phyloP scores from a whole-genome alignment of 1,139 yeast genomes.

The Kluyveromyces sp. region DNA sequence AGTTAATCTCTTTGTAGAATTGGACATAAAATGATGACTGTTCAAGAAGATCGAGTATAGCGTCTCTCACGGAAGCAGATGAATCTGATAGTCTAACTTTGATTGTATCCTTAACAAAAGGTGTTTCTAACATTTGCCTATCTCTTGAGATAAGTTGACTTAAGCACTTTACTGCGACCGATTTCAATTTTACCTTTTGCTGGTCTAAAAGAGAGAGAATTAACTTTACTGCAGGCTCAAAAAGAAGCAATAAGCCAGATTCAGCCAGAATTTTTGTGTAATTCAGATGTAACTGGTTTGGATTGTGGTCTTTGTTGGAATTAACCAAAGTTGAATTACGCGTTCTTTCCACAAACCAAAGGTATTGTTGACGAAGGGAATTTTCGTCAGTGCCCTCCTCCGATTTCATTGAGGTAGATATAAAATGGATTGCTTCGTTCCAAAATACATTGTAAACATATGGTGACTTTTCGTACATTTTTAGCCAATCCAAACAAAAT shows the following conservation, averaged over 20 bases:
- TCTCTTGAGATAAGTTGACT: slow-evolving; percentile 46
- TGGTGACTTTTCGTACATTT: not conserved
- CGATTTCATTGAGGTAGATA: not conserved
- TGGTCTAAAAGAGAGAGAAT: slow-evolving; percentile 34
- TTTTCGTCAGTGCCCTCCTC: too few relatives aligned
- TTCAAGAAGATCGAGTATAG: slow-evolving; percentile 60
- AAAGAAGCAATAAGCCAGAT: slow-evolving; percentile 34
- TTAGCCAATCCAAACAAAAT: not conserved
- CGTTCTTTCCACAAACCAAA: too few relatives aligned
- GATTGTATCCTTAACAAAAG: slow-evolving; percentile 46
- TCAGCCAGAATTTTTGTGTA: not conserved
- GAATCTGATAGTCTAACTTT: slow-evolving; percentile 46
- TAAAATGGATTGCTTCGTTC: not conserved
- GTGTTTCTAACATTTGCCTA: slow-evolving; percentile 40
- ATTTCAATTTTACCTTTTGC: slow-evolving; percentile 49
- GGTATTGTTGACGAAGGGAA: too few relatives aligned
- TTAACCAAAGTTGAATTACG: too few relatives aligned
- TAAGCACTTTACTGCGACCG: slow-evolving; percentile 57
- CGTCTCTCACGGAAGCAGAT: slow-evolving; percentile 69
- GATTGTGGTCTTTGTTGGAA: not conserved
- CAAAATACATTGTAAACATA: not conserved
- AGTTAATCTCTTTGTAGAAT: slow-evolving; percentile 43
- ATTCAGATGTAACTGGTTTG: not conserved
- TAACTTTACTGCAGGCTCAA: slow-evolving; percentile 46
- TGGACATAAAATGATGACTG: slow-evolving; percentile 38